Conservation (phyloP, 306 rosid species). For the Erythrophleum fordii region DNA sequence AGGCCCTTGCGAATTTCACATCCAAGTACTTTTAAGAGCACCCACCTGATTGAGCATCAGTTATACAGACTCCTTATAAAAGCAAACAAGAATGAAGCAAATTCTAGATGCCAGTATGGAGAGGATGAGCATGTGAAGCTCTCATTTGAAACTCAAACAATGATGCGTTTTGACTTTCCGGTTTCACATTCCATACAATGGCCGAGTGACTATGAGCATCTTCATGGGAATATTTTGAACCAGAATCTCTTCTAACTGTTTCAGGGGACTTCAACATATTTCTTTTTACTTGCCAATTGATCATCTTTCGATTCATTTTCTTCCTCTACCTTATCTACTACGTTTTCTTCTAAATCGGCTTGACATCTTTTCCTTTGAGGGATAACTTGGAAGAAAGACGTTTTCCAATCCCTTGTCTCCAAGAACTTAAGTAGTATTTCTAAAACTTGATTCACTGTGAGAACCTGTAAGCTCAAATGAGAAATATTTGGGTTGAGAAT, state of each 20-base stretch:
- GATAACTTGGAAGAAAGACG: conserved; percentile 79
- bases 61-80: neutral
- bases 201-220: neutral
- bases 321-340: conserved; percentile 43
- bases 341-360: conserved; percentile 52
- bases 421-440: conserved; percentile 64
- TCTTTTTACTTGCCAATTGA: conserved; percentile 38
- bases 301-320: conserved; percentile 41
- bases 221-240: neutral
- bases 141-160: neutral
- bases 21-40: neutral
- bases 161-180: conserved; percentile 7
- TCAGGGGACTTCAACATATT: conserved; percentile 39
- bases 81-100: neutral
- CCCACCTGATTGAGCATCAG: neutral
- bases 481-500: conserved; percentile 7
- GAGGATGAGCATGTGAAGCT: neutral
- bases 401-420: conserved; percentile 86
- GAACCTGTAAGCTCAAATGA: conserved; percentile 65
- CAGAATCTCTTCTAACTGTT: conserved; percentile 14
- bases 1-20: neutral
- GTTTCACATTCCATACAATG: neutral
- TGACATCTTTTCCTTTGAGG: conserved; percentile 83
- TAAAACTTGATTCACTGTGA: conserved; percentile 91
- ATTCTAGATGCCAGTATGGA: neutral